Conservation (phyloP, 2,329 filamentous ascomycete genomes). For the Bipolaris gigantea region DNA sequence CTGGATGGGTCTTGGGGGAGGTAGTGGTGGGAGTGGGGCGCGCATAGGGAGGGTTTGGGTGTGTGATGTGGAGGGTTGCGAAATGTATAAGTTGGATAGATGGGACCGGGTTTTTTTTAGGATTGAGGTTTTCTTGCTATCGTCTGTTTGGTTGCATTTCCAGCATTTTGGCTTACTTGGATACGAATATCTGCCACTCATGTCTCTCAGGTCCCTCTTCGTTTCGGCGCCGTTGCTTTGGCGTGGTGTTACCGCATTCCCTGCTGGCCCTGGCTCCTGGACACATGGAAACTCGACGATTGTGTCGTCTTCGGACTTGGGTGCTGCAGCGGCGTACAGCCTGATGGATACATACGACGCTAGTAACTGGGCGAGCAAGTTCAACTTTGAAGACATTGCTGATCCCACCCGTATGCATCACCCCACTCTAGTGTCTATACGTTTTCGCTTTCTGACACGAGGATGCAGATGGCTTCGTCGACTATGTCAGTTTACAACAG, state of each 20-base stretch:
- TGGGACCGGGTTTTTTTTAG: not conserved
- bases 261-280: conserved; percentile 29
- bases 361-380: conserved; percentile 45
- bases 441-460: not conserved
- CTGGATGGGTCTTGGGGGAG: not conserved
- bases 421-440: not conserved
- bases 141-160: not conserved
- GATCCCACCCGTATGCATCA: conserved; percentile 40
- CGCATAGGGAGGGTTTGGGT: not conserved
- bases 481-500: conserved; percentile 39
- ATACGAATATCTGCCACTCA: conserved; percentile 8
- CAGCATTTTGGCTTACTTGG: not conserved
- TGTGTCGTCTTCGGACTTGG: conserved; percentile 9
- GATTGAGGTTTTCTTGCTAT: not conserved
- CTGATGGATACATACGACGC: conserved; percentile 43
- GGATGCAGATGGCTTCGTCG: conserved; percentile 42
- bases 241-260: conserved; percentile 22
- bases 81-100: conserved; percentile 15
- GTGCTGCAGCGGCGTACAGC: conserved; percentile 26
- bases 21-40: not conserved
- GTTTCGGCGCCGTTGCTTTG: conserved; percentile 25
- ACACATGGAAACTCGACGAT: conserved; percentile 24
- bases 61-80: not conserved
- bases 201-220: conserved; percentile 21
- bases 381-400: conserved; percentile 40